A percentile compares a stretch with the other conserved stretches of the same genome.
Conservation (phyloP, 164 flowering plant genomes). For the Tetrastigma voinierianum region DNA sequence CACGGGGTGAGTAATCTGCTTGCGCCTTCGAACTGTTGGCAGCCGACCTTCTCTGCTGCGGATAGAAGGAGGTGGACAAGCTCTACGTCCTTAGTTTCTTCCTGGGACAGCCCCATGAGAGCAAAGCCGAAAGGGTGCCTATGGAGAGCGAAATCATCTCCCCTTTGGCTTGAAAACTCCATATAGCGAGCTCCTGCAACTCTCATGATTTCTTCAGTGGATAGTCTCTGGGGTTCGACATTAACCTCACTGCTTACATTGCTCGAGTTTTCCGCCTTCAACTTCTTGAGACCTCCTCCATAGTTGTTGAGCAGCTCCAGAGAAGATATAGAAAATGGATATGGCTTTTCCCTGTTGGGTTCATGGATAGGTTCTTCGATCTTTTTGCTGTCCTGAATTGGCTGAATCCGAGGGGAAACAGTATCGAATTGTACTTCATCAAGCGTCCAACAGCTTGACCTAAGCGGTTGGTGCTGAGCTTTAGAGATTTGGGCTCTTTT, state of each 20-base stretch:
- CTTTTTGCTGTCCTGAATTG: not conserved
- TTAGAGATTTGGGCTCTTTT: not conserved
- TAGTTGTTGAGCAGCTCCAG: constrained; percentile 20
- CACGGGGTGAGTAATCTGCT: constrained; percentile 22
- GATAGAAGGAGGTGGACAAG: constrained; percentile 34
- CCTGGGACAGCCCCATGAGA: constrained; percentile 24
- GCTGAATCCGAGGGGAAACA: not conserved
- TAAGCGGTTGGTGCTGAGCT: constrained; percentile 4
- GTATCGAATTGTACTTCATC: constrained; percentile 3
- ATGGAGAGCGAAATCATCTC: constrained; percentile 16
- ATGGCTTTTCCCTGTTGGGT: not conserved
- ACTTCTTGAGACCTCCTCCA: constrained; percentile 13
- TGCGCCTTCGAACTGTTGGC: constrained; percentile 29
- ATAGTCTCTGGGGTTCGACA: constrained; percentile 4
- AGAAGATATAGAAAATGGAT: constrained; percentile 10
- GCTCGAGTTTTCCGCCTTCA: constrained; percentile 1
- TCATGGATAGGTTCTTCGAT: not conserved
- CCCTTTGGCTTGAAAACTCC: constrained; percentile 19
- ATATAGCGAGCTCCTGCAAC: constrained; percentile 33
- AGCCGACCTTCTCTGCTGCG: constrained; percentile 31
- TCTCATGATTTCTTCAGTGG: constrained; percentile 31
- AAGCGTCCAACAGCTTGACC: not conserved
- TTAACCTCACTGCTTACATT: not conserved
- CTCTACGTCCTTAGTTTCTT: constrained; percentile 33
- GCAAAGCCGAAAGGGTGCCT: constrained; percentile 30